phyloP scores from a whole-genome alignment of 257 asterid species.

The Echium plantagineum region DNA sequence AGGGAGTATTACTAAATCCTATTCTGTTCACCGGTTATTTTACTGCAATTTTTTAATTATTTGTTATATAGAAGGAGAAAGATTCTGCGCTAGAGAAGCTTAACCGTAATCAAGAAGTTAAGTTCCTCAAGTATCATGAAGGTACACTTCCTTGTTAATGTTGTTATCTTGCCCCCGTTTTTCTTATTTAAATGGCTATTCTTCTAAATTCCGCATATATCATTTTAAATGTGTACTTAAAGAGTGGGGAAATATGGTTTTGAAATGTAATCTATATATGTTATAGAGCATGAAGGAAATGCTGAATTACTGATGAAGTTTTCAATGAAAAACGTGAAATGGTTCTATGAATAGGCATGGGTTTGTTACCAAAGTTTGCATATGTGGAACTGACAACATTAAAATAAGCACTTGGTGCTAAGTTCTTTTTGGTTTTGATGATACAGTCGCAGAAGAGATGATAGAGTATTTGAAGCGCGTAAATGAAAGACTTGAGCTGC shows the following conservation, averaged over 20 bases:
- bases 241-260: background rate
- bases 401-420: background rate
- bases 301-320: too few species aligned
- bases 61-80: constrained; percentile 38
- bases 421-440: constrained; percentile 11
- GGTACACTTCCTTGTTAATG: constrained; percentile 23
- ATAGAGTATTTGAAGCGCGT: constrained; percentile 49
- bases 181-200: background rate
- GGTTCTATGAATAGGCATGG: too few species aligned
- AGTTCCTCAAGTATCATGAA: constrained; percentile 41
- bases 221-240: background rate
- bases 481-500: constrained; percentile 40
- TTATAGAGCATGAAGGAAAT: too few species aligned
- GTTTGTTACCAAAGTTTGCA: too few species aligned
- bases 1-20: too few species aligned
- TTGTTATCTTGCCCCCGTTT: background rate
- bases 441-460: constrained; percentile 69
- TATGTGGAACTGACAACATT: background rate
- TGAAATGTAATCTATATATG: too few species aligned
- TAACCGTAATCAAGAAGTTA: constrained; percentile 60
- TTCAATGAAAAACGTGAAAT: too few species aligned
- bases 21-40: background rate
- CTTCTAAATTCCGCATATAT: too few species aligned
- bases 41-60: background rate
- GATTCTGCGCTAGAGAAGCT: constrained; percentile 47